phyloP scores from a whole-genome alignment of 768 basidiomycete species.

The Trametes cubensis region DNA sequence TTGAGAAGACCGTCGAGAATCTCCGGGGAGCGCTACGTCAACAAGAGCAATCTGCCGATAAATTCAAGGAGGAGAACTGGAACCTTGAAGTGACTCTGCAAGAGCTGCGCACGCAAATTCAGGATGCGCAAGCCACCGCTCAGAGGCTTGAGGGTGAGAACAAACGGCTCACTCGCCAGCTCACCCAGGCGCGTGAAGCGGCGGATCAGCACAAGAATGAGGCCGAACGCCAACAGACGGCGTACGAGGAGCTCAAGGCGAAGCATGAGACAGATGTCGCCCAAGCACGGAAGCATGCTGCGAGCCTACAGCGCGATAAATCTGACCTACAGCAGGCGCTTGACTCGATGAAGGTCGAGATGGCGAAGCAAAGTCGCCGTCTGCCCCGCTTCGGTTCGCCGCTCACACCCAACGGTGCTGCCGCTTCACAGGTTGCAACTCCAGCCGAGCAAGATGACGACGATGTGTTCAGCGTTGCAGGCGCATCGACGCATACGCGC shows the following conservation, averaged over 20 bases:
- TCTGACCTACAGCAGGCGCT: slow-evolving; percentile 83
- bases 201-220: slow-evolving; percentile 89
- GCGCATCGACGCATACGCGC: slow-evolving; percentile 63
- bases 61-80: slow-evolving; percentile 99
- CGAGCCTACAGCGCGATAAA: slow-evolving; percentile 89
- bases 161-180: slow-evolving; percentile 75
- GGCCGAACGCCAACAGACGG: slow-evolving; percentile 64
- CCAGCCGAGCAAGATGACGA: slow-evolving; percentile 60
- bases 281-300: slow-evolving; percentile 83
- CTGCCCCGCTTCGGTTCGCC: slow-evolving; percentile 73
- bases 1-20: slow-evolving; percentile 77
- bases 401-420: slow-evolving; percentile 61
- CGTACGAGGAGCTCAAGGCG: slow-evolving; percentile 73
- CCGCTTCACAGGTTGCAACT: slow-evolving; percentile 43
- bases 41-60: slow-evolving; percentile 79
- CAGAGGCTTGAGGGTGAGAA: slow-evolving; percentile 81
- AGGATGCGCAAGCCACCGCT: slow-evolving; percentile 63
- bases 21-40: slow-evolving; percentile 72
- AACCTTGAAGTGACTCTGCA: slow-evolving; percentile 94
- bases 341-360: slow-evolving; percentile 75
- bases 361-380: slow-evolving; percentile 62
- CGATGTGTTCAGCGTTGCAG: slow-evolving; percentile 67
- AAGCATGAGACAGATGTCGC: slow-evolving; percentile 97
- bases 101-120: slow-evolving; percentile 73
- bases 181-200: slow-evolving; percentile 71